Conservation (phyloP, 768 basidiomycete species). For the Amyloporia xantha region DNA sequence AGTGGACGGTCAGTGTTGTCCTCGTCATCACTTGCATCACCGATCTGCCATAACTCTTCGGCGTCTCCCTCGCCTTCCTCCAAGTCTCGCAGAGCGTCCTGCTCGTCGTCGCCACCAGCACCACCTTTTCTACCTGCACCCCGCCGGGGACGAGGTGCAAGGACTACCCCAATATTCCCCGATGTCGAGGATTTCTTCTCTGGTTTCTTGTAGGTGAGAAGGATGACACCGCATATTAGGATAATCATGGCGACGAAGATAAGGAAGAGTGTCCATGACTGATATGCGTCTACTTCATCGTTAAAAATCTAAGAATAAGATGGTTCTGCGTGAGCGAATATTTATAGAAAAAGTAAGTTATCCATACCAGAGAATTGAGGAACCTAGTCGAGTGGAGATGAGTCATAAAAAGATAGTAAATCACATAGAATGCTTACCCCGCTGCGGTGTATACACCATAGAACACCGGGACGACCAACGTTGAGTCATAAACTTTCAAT, state of each 20-base stretch:
- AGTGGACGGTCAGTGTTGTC: constrained; percentile 39
- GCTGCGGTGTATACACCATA: constrained; percentile 88
- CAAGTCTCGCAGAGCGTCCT: constrained; percentile 26
- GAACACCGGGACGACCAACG: constrained; percentile 89
- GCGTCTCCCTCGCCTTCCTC: constrained; percentile 34
- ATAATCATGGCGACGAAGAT: constrained; percentile 83
- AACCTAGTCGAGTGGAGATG: constrained; percentile 32
- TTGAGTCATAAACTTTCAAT: constrained; percentile 85
- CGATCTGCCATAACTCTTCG: constrained; percentile 62
- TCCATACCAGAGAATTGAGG: constrained; percentile 46
- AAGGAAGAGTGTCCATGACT: constrained; percentile 82
- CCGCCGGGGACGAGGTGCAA: constrained; percentile 21
- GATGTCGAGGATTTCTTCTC: constrained; percentile 36
- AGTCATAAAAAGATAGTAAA: background rate
- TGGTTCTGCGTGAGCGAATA: background rate
- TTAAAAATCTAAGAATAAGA: constrained; percentile 57
- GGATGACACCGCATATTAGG: constrained; percentile 87
- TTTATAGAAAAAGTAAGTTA: background rate
- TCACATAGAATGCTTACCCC: constrained; percentile 39
- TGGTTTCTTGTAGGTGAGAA: constrained; percentile 89
- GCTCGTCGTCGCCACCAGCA: constrained; percentile 32
- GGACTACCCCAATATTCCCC: constrained; percentile 24
- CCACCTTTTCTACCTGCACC: constrained; percentile 22
- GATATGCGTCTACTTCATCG: constrained; percentile 78
- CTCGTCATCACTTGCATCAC: constrained; percentile 67